Percentiles rank a stretch among this genome's conserved stretches.
These are phyloP conservation scores for Globisporangium ultimum DNA, from an alignment of 352 stramenopile genomes.

Conservation along the genomic window DNA sequence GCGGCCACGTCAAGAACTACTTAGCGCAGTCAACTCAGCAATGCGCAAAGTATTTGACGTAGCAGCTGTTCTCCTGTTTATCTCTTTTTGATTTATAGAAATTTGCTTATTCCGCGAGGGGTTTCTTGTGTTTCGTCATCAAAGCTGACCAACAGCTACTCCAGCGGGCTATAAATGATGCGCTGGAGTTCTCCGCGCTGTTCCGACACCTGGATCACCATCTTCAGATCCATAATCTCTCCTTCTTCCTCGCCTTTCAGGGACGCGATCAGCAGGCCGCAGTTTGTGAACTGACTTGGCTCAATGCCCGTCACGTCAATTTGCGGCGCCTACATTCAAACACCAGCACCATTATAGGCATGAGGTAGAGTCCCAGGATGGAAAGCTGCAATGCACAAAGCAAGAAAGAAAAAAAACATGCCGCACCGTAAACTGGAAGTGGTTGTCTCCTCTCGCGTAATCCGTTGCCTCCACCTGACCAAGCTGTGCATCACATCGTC, in stretches of 20 bases:
- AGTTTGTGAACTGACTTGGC: constrained; percentile 84
- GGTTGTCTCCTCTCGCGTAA: constrained; percentile 66
- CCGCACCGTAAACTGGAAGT: constrained; percentile 85
- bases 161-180: constrained; percentile 87
- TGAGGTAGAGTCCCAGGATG: no score
- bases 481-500: constrained; percentile 40
- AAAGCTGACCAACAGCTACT: constrained; percentile 31
- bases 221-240: constrained; percentile 84
- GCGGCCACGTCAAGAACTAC: constrained; percentile 13
- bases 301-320: constrained; percentile 77
- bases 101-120: background rate
- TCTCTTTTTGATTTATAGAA: background rate
- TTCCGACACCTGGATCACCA: constrained; percentile 87
- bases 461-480: constrained; percentile 58
- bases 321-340: constrained; percentile 32
- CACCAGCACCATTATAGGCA: background rate
- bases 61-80: background rate
- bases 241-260: constrained; percentile 67
- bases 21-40: background rate
- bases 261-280: constrained; percentile 79
- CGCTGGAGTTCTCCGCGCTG: constrained; percentile 66
- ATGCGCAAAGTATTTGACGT: background rate
- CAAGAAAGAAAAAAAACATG: background rate
- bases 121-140: background rate
- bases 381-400: background rate